A percentile compares a stretch with the other conserved stretches of the same genome.
Evolutionary conservation across 2,329 filamentous ascomycete species (phyloP).

Genomic region (Magnaporthiopsis incrustans): DNA sequence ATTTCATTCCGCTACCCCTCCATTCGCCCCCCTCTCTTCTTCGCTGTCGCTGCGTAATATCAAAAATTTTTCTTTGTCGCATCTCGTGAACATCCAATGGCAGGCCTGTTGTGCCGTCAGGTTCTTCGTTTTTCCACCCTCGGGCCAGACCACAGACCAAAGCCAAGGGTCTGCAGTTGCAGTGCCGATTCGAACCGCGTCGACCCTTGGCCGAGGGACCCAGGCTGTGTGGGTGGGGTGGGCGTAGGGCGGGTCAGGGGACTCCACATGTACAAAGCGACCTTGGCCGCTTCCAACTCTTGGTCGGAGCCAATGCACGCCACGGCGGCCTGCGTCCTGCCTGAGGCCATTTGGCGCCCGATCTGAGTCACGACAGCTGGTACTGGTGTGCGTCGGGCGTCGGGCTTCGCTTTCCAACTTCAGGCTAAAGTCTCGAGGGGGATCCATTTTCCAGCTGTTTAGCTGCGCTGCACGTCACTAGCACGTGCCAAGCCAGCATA

Average conservation of each 20-base stretch:
- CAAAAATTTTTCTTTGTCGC: not conserved
- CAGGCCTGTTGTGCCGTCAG: not conserved
- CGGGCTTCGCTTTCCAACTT: not conserved
- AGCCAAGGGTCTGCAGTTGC: not conserved
- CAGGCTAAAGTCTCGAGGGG: not conserved
- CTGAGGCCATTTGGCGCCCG: not conserved
- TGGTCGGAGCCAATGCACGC: not conserved
- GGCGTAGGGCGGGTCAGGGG: not conserved
- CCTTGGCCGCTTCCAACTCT: not conserved
- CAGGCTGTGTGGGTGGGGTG: not conserved
- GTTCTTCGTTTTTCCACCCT: not conserved
- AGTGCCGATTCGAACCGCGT: not conserved
- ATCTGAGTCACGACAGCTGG: not conserved
- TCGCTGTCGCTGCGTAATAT: not conserved
- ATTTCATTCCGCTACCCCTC: not conserved
- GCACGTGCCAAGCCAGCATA: not conserved
- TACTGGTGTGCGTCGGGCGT: not conserved
- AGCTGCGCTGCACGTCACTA: not conserved
- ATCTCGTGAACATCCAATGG: not conserved
- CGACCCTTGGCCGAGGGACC: not conserved
- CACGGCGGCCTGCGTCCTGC: not conserved
- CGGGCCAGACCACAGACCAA: not conserved
- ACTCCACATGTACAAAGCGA: not conserved
- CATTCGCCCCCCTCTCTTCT: not conserved
- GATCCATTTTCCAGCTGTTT: not conserved